Evolutionary conservation across 2,329 filamentous ascomycete species (phyloP).

Genomic region (Cercospora berteroae): DNA sequence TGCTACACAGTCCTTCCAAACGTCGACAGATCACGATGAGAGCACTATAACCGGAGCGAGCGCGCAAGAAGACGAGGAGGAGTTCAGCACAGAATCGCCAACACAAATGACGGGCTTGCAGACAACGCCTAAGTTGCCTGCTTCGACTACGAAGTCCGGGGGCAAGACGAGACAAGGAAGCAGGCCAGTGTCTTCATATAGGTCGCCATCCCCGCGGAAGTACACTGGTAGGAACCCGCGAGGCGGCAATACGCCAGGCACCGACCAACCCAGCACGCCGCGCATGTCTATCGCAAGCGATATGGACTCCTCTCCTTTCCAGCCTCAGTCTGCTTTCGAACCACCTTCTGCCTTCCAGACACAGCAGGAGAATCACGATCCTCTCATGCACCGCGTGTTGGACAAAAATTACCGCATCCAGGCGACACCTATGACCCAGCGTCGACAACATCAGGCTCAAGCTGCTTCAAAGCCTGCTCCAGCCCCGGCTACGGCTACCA

Average conservation of each 20-base stretch:
- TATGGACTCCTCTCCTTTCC: constrained; percentile 52
- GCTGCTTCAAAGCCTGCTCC: constrained; percentile 37
- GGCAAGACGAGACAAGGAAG: constrained; percentile 30
- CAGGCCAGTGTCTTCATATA: constrained; percentile 25
- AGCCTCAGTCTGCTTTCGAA: constrained; percentile 43
- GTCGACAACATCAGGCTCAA: constrained; percentile 23
- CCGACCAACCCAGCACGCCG: constrained; percentile 35
- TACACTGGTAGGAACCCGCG: constrained; percentile 43
- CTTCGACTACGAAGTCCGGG: constrained; percentile 36
- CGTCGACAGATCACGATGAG: constrained; percentile 30
- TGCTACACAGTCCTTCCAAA: constrained; percentile 32
- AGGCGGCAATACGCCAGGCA: constrained; percentile 21
- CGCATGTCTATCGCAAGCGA: constrained; percentile 23
- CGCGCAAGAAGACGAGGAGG: constrained; percentile 42
- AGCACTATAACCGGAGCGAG: constrained; percentile 38
- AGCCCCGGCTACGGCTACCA: constrained; percentile 41
- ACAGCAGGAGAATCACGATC: constrained; percentile 57
- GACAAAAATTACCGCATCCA: constrained; percentile 95
- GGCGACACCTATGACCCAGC: constrained; percentile 70
- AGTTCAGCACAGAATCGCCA: constrained; percentile 65
- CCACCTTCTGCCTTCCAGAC: constrained; percentile 34
- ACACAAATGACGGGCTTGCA: constrained; percentile 47
- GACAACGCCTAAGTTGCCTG: constrained; percentile 59
- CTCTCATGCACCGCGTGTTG: constrained; percentile 82
- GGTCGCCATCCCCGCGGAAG: constrained; percentile 39